Evolutionary conservation across 1,139 yeast genomes (phyloP).

Genomic region (Meyerozyma sp.): DNA sequence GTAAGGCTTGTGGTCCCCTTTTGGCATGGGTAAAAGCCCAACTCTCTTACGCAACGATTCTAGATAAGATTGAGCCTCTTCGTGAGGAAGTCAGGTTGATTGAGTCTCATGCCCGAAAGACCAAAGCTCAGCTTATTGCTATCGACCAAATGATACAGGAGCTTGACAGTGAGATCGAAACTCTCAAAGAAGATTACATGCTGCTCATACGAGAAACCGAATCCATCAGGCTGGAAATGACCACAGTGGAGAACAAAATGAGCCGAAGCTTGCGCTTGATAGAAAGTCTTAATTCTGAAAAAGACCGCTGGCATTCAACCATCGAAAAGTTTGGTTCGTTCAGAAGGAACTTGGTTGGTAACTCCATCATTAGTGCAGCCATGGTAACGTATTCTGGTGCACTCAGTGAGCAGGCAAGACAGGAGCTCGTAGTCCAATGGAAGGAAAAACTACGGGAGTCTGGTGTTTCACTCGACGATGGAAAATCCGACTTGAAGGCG

Average conservation of each 20-base stretch:
- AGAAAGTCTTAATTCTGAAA: slow-evolving; percentile 61
- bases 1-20: slow-evolving; percentile 94
- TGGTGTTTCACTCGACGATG: slow-evolving; percentile 38
- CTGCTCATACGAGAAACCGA: slow-evolving; percentile 74
- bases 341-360: slow-evolving; percentile 54
- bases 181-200: slow-evolving; percentile 66
- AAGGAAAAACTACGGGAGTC: slow-evolving; percentile 26
- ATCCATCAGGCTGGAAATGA: slow-evolving; percentile 66
- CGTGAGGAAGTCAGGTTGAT: slow-evolving; percentile 57
- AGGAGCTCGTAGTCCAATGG: slow-evolving; percentile 36
- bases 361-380: slow-evolving; percentile 59
- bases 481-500: slow-evolving; percentile 27
- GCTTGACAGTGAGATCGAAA: slow-evolving; percentile 62
- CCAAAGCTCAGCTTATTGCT: slow-evolving; percentile 65
- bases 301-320: slow-evolving; percentile 68
- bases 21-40: slow-evolving; percentile 90
- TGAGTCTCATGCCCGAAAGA: slow-evolving; percentile 57
- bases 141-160: slow-evolving; percentile 79
- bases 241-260: slow-evolving; percentile 54
- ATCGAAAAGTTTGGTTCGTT: slow-evolving; percentile 45
- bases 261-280: slow-evolving; percentile 58
- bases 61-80: slow-evolving; percentile 72
- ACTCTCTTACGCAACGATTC: slow-evolving; percentile 59
- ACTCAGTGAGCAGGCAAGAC: slow-evolving; percentile 50
- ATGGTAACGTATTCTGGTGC: slow-evolving; percentile 58